Base-by-base conservation (phyloP, 1,284 basidiomycete genomes). In the Phlebopus sp. region DNA sequence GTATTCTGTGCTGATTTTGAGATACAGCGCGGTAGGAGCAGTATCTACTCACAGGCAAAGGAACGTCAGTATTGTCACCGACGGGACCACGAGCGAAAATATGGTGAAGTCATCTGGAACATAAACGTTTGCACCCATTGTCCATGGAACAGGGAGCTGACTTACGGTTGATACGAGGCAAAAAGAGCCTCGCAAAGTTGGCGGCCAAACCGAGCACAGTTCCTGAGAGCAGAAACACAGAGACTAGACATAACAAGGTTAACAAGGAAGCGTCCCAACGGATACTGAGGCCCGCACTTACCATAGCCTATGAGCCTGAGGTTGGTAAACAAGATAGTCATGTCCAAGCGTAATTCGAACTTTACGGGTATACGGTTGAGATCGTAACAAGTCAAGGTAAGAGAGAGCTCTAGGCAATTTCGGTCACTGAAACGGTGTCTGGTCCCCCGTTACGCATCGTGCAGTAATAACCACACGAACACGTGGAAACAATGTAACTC, bases 131-230 rank as follows among this genome's bases (percentile, higher is more conserved):
- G 37, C 36, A 44, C 27, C 15, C 37, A n/a, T 3, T 34, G 18
- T 19, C 21, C 35, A 35, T 46, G 37, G 27, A 17, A 31, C 32
- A 42, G 34, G 42, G 44, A 23, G 42, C 29, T 39, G 37, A 71
- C 78, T 46, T 58, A 88, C 86, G 72, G 60, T 83, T 79, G 21
- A 82, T 62, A 44, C 74, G 65, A 1, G 84, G 84, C 32, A 87
- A 68, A 64, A 89, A 90, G 35, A 83, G 62, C 46, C 54, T 73
- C 1, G 80, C 84, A 57, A 88, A 79, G 63, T 86, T 79, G 5
- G 76, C 79, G 4, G 80, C 69, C 31, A 90, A 64, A 7, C 87
- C 87, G 5, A 90, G 74, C 19, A 87, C 82, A 25, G 77, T 73
- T n/a, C 69, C 82, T 37, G 82, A 76, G 44, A 85, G 70, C 49